A percentile compares a stretch with the other conserved stretches of the same genome.
Conservation (phyloP, 352 stramenopile genomes). For the Pythium rishiriense region DNA sequence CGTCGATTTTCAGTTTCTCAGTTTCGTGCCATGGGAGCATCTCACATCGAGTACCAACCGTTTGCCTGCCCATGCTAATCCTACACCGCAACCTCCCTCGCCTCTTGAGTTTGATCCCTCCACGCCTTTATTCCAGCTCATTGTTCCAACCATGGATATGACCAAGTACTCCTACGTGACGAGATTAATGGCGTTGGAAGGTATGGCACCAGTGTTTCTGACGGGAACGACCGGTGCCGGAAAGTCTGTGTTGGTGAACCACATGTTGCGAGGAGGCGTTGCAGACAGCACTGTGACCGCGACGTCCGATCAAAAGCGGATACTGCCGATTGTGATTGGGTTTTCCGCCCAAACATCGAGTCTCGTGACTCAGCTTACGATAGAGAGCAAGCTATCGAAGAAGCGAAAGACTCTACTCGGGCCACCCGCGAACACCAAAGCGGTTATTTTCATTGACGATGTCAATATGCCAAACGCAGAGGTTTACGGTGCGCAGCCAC, state of each 20-base stretch:
- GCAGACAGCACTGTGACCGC: constrained; percentile 15
- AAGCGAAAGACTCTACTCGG: constrained; percentile 93
- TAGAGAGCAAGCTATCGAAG: constrained; percentile 90
- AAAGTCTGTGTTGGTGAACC: constrained; percentile 86
- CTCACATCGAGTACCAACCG: background rate
- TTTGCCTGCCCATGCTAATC: background rate
- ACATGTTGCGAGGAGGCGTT: constrained; percentile 44
- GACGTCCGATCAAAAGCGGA: constrained; percentile 21
- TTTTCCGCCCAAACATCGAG: constrained; percentile 89
- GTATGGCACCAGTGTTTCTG: constrained; percentile 77
- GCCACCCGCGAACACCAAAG: constrained; percentile 60
- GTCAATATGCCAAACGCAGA: constrained; percentile 90
- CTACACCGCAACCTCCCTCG: background rate
- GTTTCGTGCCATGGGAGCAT: constrained; percentile 62
- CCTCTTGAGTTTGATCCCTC: constrained; percentile 24
- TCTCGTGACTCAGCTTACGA: constrained; percentile 72
- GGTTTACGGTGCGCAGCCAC: constrained; percentile 66
- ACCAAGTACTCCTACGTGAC: constrained; percentile 66
- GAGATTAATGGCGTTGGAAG: constrained; percentile 52
- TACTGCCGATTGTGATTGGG: constrained; percentile 63
- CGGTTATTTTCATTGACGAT: constrained; percentile 90
- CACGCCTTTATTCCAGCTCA: constrained; percentile 48
- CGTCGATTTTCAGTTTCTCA: constrained; percentile 63
- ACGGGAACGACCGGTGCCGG: constrained; percentile 88
- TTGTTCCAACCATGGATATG: constrained; percentile 68